Percentiles rank a stretch among this genome's conserved stretches.
phyloP scores from a whole-genome alignment of 768 basidiomycete species.

The Phanerochaete sordida region DNA sequence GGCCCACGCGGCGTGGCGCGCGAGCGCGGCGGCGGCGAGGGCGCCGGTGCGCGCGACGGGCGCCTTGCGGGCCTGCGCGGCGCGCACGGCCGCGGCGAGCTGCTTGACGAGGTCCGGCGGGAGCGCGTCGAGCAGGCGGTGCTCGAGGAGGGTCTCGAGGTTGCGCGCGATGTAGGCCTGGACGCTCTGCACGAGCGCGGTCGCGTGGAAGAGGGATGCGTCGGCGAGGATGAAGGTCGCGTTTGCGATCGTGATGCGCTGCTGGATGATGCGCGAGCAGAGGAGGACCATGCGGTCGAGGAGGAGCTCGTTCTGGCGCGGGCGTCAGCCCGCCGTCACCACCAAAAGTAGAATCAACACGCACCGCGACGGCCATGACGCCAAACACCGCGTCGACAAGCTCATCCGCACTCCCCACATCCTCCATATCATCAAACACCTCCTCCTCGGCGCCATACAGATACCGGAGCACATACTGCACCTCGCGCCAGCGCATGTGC shows the following conservation, averaged over 20 bases:
- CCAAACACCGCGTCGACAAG: constrained; percentile 84
- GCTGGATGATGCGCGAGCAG: constrained; percentile 75
- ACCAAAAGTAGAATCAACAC: too few relatives aligned
- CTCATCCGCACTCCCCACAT: constrained; percentile 59
- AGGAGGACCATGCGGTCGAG: constrained; percentile 81
- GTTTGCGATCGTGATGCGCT: constrained; percentile 67
- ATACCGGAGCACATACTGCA: constrained; percentile 73
- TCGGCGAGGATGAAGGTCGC: constrained; percentile 78
- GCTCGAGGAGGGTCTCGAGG: constrained; percentile 84
- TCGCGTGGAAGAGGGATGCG: constrained; percentile 74
- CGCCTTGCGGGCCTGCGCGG: constrained; percentile 60
- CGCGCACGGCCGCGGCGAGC: constrained; percentile 54
- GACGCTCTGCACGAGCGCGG: constrained; percentile 62
- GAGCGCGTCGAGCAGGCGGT: constrained; percentile 74
- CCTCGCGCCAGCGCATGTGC: constrained; percentile 70
- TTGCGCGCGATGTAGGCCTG: constrained; percentile 80
- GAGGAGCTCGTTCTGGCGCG: constrained; percentile 88
- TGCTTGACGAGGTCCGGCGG: constrained; percentile 60
- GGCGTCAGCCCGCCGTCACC: too few relatives aligned
- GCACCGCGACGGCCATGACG: constrained; percentile 80
- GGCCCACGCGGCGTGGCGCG: constrained; percentile 69
- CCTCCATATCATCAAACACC: constrained; percentile 72
- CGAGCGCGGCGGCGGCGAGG: constrained; percentile 52
- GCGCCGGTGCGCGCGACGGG: constrained; percentile 59
- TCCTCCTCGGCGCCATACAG: constrained; percentile 67